Percentiles rank a stretch among this genome's conserved stretches.
Conservation (phyloP, 169 alveolate genomes). For the Eimeria necatrix region DNA sequence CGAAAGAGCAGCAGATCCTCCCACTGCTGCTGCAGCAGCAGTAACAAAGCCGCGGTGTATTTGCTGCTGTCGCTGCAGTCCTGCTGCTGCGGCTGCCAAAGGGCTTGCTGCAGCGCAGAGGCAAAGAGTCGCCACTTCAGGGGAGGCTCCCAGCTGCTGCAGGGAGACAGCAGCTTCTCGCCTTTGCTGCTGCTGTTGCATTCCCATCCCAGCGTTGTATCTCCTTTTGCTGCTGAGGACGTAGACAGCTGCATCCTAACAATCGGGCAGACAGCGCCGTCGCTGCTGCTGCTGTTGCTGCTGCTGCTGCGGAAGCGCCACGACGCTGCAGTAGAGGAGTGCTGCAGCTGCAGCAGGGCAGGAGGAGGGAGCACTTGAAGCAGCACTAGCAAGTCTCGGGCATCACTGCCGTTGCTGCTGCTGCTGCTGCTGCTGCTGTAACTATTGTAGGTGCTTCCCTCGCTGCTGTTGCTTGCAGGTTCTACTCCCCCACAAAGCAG, state of each 20-base stretch:
- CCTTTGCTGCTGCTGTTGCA: constrained; percentile 27
- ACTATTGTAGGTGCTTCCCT: not conserved
- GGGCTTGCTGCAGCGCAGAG: not conserved
- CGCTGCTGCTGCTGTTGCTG: constrained; percentile 32
- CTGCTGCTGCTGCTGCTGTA: not conserved
- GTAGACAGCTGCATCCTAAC: not conserved
- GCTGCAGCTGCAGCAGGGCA: constrained; percentile 54
- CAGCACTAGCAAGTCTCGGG: not conserved
- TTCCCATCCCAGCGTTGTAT: not conserved
- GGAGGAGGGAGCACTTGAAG: constrained; percentile 7
- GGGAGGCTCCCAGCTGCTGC: constrained; percentile 27
- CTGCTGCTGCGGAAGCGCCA: not conserved
- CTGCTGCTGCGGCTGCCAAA: not conserved
- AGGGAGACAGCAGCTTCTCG: not conserved
- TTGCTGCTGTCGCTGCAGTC: not conserved
- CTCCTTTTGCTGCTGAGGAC: not conserved
- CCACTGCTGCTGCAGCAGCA: constrained; percentile 43
- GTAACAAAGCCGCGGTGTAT: not conserved
- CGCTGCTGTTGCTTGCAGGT: not conserved
- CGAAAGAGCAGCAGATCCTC: constrained; percentile 37
- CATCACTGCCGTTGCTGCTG: constrained; percentile 1
- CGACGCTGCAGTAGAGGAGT: not conserved
- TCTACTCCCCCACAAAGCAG: not conserved
- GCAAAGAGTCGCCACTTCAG: constrained; percentile 55
- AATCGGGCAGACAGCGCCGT: constrained; percentile 37